Percentiles rank a stretch among this genome's conserved stretches.
phyloP scores from a whole-genome alignment of 306 rosid genomes.

The Argentina anserina region DNA sequence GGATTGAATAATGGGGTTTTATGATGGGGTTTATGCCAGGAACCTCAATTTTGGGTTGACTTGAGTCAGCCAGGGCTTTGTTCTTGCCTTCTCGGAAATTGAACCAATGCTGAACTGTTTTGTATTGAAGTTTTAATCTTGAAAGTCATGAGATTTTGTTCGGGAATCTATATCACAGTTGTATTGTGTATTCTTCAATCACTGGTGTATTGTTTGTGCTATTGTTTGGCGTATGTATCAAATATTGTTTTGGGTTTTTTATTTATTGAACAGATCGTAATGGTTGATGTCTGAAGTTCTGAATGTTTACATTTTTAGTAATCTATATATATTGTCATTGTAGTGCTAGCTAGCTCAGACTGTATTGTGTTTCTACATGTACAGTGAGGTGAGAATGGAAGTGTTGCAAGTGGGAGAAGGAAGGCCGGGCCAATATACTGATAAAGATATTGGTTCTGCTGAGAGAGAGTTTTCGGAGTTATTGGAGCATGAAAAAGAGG shows the following conservation, averaged over 20 bases:
- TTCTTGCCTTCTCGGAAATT: not conserved
- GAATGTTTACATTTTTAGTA: not conserved
- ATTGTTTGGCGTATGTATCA: not conserved
- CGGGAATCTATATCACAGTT: not conserved
- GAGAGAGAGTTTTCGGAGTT: constrained; percentile 26
- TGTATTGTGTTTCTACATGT: constrained; percentile 12
- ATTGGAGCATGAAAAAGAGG: constrained; percentile 5
- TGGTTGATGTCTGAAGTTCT: not conserved
- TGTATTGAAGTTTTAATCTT: not conserved
- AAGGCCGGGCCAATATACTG: constrained; percentile 10
- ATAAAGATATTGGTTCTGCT: constrained; percentile 17
- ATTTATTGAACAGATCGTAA: not conserved
- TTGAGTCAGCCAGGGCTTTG: too few species aligned
- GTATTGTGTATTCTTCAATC: not conserved
- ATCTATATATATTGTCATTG: not conserved
- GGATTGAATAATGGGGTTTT: not conserved
- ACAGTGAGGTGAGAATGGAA: constrained; percentile 45
- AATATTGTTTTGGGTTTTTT: not conserved
- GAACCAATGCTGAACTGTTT: not conserved
- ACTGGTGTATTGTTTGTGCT: too few species aligned
- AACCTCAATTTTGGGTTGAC: too few species aligned
- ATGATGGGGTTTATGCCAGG: constrained; percentile 9
- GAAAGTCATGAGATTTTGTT: not conserved
- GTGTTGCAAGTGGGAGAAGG: constrained; percentile 27
- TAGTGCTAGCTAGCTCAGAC: not conserved